Conservation (phyloP, 495 filamentous ascomycete genomes). For the Chaetomium fimeti region DNA sequence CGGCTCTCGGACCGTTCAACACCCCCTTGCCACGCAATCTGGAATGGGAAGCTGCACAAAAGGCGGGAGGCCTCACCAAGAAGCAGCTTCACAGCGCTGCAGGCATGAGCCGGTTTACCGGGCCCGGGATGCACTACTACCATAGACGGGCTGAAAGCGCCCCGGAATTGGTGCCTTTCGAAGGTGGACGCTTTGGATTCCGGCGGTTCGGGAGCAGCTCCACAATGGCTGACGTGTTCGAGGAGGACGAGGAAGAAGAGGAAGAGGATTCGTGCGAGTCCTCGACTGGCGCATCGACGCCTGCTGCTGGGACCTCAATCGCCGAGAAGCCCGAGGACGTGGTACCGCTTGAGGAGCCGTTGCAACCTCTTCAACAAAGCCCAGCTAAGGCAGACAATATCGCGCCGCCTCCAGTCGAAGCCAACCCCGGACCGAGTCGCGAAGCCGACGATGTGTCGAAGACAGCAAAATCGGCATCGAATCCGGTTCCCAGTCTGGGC, state of each 20-base stretch:
- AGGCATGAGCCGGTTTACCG: slow-evolving; percentile 67
- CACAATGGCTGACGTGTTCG: slow-evolving; percentile 85
- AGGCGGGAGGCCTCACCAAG: slow-evolving; percentile 60
- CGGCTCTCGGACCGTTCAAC: slow-evolving; percentile 90
- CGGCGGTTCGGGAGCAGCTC: slow-evolving; percentile 61
- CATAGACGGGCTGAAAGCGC: slow-evolving; percentile 91
- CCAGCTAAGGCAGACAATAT: not conserved
- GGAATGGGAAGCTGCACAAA: slow-evolving; percentile 56
- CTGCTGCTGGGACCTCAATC: slow-evolving; percentile 25
- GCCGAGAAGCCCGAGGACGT: slow-evolving; percentile 21
- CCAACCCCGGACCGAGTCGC: not conserved
- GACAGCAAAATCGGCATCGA: not conserved
- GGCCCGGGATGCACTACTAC: slow-evolving; percentile 83
- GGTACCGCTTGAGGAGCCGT: slow-evolving; percentile 1
- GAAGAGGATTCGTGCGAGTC: slow-evolving; percentile 32
- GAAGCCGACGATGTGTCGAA: not conserved
- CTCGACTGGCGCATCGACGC: slow-evolving; percentile 33
- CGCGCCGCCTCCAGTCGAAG: not conserved
- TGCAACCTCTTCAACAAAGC: not conserved
- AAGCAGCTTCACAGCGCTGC: slow-evolving; percentile 89
- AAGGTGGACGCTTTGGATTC: slow-evolving; percentile 60
- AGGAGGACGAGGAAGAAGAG: slow-evolving; percentile 88
- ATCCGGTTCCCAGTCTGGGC: not conserved
- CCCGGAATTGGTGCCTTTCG: slow-evolving; percentile 82
- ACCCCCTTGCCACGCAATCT: slow-evolving; percentile 63